A percentile compares a stretch with the other conserved stretches of the same genome.
Conservation (phyloP, 2,329 filamentous ascomycete genomes). For the Pestalotiopsis sp. region DNA sequence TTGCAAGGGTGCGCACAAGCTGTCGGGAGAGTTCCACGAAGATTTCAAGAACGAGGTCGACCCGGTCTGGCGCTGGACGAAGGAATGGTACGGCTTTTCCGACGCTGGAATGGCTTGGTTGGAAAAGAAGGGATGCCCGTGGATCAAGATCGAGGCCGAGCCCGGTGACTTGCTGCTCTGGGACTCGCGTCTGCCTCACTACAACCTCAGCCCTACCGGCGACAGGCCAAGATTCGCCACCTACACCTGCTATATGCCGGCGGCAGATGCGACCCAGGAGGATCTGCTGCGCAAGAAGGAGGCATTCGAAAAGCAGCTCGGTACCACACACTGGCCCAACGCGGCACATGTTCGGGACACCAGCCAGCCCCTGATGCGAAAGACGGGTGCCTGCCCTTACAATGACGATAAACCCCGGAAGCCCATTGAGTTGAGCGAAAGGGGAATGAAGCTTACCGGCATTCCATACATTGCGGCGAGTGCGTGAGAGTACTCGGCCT, state of each 20-base stretch:
- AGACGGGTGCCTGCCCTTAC: conserved; percentile 24
- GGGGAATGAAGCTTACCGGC: conserved; percentile 48
- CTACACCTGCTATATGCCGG: conserved; percentile 46
- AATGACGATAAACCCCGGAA: conserved; percentile 36
- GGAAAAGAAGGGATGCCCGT: conserved; percentile 32
- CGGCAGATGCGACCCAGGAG: conserved; percentile 39
- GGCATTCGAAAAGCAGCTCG: conserved; percentile 39
- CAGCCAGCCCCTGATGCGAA: conserved; percentile 21
- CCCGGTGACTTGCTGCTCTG: conserved; percentile 46
- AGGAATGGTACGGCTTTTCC: conserved; percentile 39
- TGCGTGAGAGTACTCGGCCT: not conserved
- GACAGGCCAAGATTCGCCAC: conserved; percentile 34
- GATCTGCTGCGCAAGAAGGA: conserved; percentile 44
- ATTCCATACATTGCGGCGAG: conserved; percentile 43
- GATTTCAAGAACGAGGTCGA: conserved; percentile 31
- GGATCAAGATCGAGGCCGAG: conserved; percentile 42
- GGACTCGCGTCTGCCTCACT: conserved; percentile 41
- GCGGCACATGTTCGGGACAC: conserved; percentile 23
- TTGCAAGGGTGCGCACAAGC: conserved; percentile 28
- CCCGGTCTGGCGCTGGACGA: conserved; percentile 37
- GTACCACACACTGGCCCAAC: conserved; percentile 48
- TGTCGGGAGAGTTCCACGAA: conserved; percentile 38
- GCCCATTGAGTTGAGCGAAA: conserved; percentile 43
- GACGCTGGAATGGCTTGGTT: conserved; percentile 40
- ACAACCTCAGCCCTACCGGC: conserved; percentile 39